phyloP scores from a whole-genome alignment of 345 rosid species.

The Iberis pinnata region DNA sequence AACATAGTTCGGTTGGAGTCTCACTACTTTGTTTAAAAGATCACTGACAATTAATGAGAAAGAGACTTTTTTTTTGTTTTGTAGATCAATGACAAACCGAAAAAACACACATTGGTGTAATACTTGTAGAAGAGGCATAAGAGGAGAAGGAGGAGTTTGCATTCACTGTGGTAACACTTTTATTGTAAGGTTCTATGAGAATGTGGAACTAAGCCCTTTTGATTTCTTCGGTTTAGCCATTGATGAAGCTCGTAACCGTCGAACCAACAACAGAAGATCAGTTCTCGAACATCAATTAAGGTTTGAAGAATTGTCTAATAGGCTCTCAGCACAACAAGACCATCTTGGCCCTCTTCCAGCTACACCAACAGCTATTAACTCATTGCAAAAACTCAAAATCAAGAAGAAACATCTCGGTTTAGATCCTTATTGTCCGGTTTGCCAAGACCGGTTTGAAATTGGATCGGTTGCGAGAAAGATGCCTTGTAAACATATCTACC shows the following conservation, averaged over 20 bases:
- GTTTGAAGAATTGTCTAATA: conserved; percentile 26
- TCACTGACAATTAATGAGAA: no score
- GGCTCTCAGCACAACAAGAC: conserved; percentile 22
- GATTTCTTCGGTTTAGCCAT: conserved; percentile 16
- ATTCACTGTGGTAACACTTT: conserved; percentile 22
- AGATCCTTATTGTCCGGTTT: conserved; percentile 19
- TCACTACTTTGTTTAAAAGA: no score
- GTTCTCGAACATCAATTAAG: conserved; percentile 14
- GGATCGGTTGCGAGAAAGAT: conserved; percentile 27
- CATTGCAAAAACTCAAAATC: conserved; percentile 24
- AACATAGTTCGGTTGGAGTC: no score
- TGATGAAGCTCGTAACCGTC: conserved; percentile 21
- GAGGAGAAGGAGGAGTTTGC: conserved; percentile 22
- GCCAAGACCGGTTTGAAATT: conserved; percentile 29
- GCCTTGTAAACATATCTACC: conserved; percentile 33
- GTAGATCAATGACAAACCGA: conserved; percentile 23
- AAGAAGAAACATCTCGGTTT: conserved; percentile 20
- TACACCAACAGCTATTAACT: conserved; percentile 6
- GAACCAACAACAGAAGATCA: conserved; percentile 17
- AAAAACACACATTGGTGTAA: conserved; percentile 29
- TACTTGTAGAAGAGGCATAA: conserved; percentile 20
- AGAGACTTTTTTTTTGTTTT: neutral
- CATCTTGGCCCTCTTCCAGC: conserved; percentile 33
- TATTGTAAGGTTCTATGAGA: conserved; percentile 7
- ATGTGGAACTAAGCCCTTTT: conserved; percentile 25